Evolutionary conservation across 2,329 filamentous ascomycete species (phyloP).

Genomic region (Colletotrichum liaoningense): DNA sequence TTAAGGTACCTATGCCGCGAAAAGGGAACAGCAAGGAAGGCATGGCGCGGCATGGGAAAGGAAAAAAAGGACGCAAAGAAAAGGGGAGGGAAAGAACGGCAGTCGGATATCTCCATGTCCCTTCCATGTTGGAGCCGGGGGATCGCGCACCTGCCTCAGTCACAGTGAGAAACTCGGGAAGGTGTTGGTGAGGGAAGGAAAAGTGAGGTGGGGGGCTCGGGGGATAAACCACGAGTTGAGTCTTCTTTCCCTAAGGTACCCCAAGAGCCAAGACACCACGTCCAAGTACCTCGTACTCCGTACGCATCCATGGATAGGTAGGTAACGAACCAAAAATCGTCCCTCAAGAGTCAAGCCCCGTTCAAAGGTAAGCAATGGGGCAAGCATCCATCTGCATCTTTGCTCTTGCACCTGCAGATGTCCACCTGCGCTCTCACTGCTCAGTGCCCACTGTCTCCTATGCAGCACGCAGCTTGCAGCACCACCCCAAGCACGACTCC

Average conservation of each 20-base stretch:
- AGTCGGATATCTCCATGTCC: not conserved
- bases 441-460: not conserved
- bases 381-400: not conserved
- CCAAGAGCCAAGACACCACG: no score
- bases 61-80: not conserved
- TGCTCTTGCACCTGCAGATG: constrained; percentile 26
- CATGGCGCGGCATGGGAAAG: not conserved
- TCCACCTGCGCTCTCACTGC: not conserved
- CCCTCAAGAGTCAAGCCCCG: no score
- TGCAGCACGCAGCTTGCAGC: not conserved
- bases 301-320: no score
- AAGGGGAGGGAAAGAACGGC: constrained; percentile 5
- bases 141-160: not conserved
- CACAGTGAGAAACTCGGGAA: not conserved
- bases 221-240: constrained; percentile 15
- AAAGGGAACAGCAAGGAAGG: not conserved
- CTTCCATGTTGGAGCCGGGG: not conserved
- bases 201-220: not conserved
- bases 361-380: no score
- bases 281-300: no score
- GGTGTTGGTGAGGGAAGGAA: not conserved
- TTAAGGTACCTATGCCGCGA: not conserved
- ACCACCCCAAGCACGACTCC: not conserved
- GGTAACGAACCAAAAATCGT: no score
- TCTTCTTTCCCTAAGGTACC: not conserved